Evolutionary conservation across 352 stramenopile genomes (phyloP), one percentile per base, ranked within the genome.

Genomic region (Phytopythium helicoides): DNA sequence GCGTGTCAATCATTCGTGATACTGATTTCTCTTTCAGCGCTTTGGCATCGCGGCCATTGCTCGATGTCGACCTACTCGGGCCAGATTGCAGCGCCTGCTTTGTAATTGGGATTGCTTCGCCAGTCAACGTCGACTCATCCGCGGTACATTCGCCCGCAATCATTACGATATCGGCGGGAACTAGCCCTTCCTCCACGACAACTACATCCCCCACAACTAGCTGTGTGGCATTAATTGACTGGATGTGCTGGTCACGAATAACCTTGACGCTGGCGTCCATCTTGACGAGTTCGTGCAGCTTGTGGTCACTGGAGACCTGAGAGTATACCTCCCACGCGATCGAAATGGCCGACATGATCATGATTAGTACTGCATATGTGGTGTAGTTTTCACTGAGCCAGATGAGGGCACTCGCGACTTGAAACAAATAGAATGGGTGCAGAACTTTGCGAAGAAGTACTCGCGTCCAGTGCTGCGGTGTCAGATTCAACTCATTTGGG

Each of bases 351-450:
- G 82, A 91, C 46, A 89, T 73, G 16, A 52, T 48, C 11, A 86
- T 36, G 47, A 93, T 86, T 14, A 89, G 56, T 23, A 85, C 50
- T 19, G 82, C 71, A 52, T 93, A 93, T 3, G 73, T 78, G 26
- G 57, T 77, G 51, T 93, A 93, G 7, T 42, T 56, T 56, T 91
- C 76, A 42, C 61, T 73, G 35, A 91, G 53, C 83, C 83, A 93
- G 44, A 93, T 68, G 31, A 85, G 18, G 7, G 73, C 76, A 28
- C 80, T 89, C 19, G 74, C 45, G 15, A 89, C 56, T 52, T 92
- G 82, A 54, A 92, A 90, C 16, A 92, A 56, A 58, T 92, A 92
- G 59, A 91, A 92, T 47, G 82, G 82, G 23, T 92, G 82, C 16
- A 88, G 40, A 14, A 91, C 62, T 45, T 90, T 90, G 34, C 76